Evolutionary conservation across 2,329 filamentous ascomycete genomes (phyloP), one percentile per base, ranked within the genome.

Genomic region (Diaporthe helianthi): DNA sequence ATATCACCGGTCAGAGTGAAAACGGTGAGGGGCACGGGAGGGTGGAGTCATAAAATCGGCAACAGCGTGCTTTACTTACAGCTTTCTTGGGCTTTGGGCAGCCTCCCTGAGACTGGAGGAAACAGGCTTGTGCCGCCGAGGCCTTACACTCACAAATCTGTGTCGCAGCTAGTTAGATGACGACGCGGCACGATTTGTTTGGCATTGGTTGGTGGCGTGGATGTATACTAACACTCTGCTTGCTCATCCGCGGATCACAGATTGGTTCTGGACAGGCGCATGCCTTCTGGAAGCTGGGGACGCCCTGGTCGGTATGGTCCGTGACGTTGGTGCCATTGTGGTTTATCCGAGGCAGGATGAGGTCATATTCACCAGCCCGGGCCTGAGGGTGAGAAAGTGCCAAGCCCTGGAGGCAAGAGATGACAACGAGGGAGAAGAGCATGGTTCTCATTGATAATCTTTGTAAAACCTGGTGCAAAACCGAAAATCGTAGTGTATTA

Each of bases 121-220:
- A 74, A 67, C 73, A 73, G 10, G 71, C 73, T 10, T 72, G 64
- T 13, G 41, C 26, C 24, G 71, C 71, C 12, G 72, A 61, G 9
- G 67, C 71, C 65, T 72, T 66, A 67, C 73, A 75, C 44, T 72
- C 53, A 49, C 73, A 74, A 46, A 74, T 41, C 73, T 74, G 63
- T 49, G 26, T 31, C 38, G 33, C 29, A n/a, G 22, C 36, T 12
- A n/a, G n/a, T 66, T 52, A 66, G 41, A 33, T 15, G 13, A 22
- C 33, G 47, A n/a, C n/a, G n/a, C n/a, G n/a, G n/a, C n/a, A n/a
- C n/a, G n/a, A n/a, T n/a, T n/a, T n/a, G n/a, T 44, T 46, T 9
- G 24, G 1, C 46, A 36, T 44, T 19, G 5, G 3, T 9, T 26
- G 44, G n/a, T 15, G 15, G 15, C 29, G 19, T 26, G 41, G 33